A percentile compares a stretch with the other conserved stretches of the same genome.
Conservation (phyloP, 2,329 filamentous ascomycete species). For the Zymoseptoria brevis region DNA sequence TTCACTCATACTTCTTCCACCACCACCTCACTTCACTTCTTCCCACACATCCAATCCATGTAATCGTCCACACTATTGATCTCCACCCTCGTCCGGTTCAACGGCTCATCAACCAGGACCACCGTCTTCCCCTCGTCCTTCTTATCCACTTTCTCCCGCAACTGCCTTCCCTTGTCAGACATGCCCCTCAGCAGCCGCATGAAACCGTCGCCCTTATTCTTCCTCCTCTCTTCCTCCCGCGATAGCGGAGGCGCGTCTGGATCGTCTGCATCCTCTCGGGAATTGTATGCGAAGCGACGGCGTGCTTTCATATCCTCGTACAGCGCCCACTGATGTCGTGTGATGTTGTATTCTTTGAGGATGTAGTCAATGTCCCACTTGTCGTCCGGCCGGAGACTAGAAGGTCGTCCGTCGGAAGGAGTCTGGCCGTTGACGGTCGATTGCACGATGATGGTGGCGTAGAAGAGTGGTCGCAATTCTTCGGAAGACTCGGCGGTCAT, state of each 20-base stretch:
- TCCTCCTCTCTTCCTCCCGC: constrained; percentile 20
- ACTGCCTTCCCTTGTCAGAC: constrained; percentile 50
- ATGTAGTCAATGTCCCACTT: constrained; percentile 73
- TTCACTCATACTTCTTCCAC: too few species aligned
- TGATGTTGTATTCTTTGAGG: constrained; percentile 52
- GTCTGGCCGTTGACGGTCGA: constrained; percentile 63
- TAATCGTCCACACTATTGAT: constrained; percentile 23
- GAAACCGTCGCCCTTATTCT: constrained; percentile 41
- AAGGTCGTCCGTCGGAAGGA: constrained; percentile 50
- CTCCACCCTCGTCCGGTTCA: constrained; percentile 7
- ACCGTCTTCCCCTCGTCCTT: constrained; percentile 45
- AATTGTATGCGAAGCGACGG: constrained; percentile 42
- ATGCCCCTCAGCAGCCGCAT: constrained; percentile 37
- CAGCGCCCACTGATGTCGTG: constrained; percentile 34
- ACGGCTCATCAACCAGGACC: constrained; percentile 23
- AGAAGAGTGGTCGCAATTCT: constrained; percentile 44
- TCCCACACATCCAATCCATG: constrained; percentile 14
- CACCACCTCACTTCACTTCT: not conserved
- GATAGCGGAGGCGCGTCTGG: constrained; percentile 2
- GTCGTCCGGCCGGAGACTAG: constrained; percentile 37
- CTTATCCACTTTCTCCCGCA: constrained; percentile 49
- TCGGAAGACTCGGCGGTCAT: constrained; percentile 1
- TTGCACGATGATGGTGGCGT: constrained; percentile 62
- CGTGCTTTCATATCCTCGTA: constrained; percentile 52
- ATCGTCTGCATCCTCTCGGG: constrained; percentile 34